Evolutionary conservation across 169 alveolate species (phyloP).

Genomic region (Plasmodium coatneyi): DNA sequence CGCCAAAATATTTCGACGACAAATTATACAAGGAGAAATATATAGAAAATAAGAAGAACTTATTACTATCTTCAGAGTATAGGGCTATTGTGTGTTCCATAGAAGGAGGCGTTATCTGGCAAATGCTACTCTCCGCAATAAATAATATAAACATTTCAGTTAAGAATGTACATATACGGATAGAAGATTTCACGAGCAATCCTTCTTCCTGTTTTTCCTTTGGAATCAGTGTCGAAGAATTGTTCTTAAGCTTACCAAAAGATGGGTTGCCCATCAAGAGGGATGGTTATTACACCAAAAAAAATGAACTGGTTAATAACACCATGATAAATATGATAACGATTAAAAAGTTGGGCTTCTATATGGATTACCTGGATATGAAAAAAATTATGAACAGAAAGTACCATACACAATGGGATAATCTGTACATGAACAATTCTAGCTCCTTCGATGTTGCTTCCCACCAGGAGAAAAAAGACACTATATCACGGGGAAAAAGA

Average conservation of each 20-base stretch:
- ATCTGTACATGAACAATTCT: neutral
- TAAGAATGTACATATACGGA: slow-evolving; percentile 70
- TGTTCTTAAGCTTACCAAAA: slow-evolving; percentile 66
- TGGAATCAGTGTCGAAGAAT: slow-evolving; percentile 66
- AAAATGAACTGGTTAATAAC: slow-evolving; percentile 59
- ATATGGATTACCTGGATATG: slow-evolving; percentile 70
- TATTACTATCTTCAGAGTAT: slow-evolving; percentile 67
- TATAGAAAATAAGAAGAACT: slow-evolving; percentile 63
- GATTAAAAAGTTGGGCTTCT: slow-evolving; percentile 57
- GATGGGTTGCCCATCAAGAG: slow-evolving; percentile 74
- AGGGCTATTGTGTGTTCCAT: slow-evolving; percentile 68
- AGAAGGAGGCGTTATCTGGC: slow-evolving; percentile 77
- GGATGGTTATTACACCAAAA: slow-evolving; percentile 72
- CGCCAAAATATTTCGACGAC: slow-evolving; percentile 71
- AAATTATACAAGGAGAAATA: slow-evolving; percentile 74
- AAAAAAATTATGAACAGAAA: slow-evolving; percentile 55
- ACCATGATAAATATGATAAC: slow-evolving; percentile 76
- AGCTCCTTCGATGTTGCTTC: slow-evolving; percentile 2
- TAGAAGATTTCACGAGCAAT: slow-evolving; percentile 71
- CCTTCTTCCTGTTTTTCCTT: slow-evolving; percentile 69
- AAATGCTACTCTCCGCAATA: slow-evolving; percentile 65
- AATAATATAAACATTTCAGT: slow-evolving; percentile 69
- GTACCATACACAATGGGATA: slow-evolving; percentile 2
- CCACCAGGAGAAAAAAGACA: neutral
- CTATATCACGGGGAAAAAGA: neutral